Evolutionary conservation across 192 early-diverging fungal species (phyloP).

Genomic region (Dimargaris xerosporica): DNA sequence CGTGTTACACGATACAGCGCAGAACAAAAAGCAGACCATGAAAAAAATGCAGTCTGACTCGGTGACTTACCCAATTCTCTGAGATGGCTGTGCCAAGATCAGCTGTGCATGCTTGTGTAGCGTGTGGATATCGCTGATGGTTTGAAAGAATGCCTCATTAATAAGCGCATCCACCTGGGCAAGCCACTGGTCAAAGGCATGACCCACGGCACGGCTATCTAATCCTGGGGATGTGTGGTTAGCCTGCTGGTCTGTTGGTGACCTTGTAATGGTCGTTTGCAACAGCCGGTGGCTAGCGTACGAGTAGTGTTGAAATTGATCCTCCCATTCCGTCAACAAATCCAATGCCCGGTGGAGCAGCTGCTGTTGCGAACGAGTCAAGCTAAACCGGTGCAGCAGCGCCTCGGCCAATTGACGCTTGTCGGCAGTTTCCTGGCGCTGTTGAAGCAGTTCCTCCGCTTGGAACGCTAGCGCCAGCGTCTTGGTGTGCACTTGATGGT

Average conservation of each 20-base stretch:
- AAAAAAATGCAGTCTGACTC: no score
- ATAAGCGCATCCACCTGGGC: neutral
- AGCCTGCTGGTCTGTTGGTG: conserved; percentile 3
- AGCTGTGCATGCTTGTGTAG: conserved; percentile 15
- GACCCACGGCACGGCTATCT: neutral
- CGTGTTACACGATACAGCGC: no score
- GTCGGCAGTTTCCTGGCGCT: conserved; percentile 16
- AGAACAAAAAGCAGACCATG: no score
- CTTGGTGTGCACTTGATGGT: neutral
- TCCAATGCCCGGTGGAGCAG: neutral
- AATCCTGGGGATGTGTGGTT: neutral
- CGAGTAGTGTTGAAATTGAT: neutral
- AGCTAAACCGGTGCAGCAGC: conserved; percentile 15
- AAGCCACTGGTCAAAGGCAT: neutral
- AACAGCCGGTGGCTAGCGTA: conserved; percentile 8
- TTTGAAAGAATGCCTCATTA: neutral
- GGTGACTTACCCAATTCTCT: conserved; percentile 10
- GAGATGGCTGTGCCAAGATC: conserved; percentile 11
- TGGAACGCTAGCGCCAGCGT: conserved; percentile 6
- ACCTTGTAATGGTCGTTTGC: conserved; percentile 16
- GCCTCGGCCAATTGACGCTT: conserved; percentile 10
- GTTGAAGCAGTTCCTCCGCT: conserved; percentile 17
- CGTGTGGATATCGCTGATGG: neutral
- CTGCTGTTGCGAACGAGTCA: conserved; percentile 5
- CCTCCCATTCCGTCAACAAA: neutral